These are phyloP conservation scores for Rhizoctonia solani DNA, from an alignment of 1,284 basidiomycete species.

Conservation along the genomic window DNA sequence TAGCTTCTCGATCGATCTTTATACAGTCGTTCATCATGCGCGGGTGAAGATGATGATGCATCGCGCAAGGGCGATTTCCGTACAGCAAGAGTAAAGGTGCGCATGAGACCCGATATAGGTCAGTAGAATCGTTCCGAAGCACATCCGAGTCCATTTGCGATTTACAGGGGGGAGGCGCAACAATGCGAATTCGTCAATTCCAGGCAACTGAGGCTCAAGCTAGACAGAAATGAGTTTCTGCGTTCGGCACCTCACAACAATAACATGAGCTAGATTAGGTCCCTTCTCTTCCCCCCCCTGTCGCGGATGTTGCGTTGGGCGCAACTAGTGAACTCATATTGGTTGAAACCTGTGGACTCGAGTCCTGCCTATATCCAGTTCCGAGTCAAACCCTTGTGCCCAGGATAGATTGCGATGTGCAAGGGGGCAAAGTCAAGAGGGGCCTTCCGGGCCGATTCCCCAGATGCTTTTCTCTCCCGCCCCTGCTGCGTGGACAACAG, in stretches of 20 bases:
- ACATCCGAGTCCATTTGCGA: neutral
- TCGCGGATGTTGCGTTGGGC: neutral
- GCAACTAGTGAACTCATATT: neutral
- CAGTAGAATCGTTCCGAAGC: neutral
- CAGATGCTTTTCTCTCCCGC: neutral
- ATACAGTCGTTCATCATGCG: neutral
- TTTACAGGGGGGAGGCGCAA: too few relatives aligned
- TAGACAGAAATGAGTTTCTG: neutral
- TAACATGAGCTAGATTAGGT: neutral
- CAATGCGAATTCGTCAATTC: neutral
- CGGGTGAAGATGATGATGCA: neutral
- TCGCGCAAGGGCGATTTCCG: neutral
- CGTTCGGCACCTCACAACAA: neutral
- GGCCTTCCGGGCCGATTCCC: neutral
- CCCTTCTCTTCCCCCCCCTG: neutral
- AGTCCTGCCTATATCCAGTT: neutral
- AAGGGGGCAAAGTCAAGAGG: neutral
- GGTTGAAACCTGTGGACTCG: neutral
- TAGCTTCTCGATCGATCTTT: neutral
- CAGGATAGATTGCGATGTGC: neutral
- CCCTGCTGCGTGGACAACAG: too few relatives aligned
- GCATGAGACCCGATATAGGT: neutral
- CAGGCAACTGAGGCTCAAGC: neutral
- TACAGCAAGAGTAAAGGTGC: neutral
- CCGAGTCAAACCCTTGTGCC: conserved; percentile 1